These are phyloP conservation scores for Suillus subluteus DNA, from an alignment of 768 basidiomycete species.

Conservation along the genomic window DNA sequence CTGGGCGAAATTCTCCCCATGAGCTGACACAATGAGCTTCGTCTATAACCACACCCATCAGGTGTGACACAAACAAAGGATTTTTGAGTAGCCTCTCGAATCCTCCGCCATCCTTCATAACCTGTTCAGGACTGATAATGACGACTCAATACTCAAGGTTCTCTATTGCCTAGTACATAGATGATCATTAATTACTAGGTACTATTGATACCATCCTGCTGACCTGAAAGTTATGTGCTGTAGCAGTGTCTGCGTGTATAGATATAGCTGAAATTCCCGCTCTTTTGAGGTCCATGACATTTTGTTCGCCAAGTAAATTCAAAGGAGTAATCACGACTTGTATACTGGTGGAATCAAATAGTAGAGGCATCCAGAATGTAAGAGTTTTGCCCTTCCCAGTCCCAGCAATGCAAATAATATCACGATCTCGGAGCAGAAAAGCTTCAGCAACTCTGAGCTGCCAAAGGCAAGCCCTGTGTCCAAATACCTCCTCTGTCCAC, in stretches of 20 bases:
- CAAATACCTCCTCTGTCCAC: not conserved
- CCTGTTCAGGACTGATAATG: not conserved
- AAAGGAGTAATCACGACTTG: not conserved
- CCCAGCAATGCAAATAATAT: not conserved
- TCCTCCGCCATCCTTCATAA: not conserved
- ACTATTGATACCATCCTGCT: not conserved
- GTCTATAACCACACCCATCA: not conserved
- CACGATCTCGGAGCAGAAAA: not conserved
- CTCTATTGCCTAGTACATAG: not conserved
- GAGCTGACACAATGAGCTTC: not conserved
- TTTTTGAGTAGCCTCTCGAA: not conserved
- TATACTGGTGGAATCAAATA: not conserved
- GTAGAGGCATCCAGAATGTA: not conserved
- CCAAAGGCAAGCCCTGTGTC: not conserved
- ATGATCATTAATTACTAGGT: not conserved
- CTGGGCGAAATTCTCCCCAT: no score
- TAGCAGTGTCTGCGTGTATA: not conserved
- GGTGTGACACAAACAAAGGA: not conserved
- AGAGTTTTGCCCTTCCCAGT: not conserved
- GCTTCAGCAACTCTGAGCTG: not conserved
- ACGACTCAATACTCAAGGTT: not conserved
- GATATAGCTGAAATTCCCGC: not conserved
- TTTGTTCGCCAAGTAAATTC: not conserved
- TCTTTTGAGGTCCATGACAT: not conserved
- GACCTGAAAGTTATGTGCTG: not conserved